Base-by-base conservation (phyloP, 2,329 filamentous ascomycete genomes). In the Pseudopyrenochaeta lycopersici region DNA sequence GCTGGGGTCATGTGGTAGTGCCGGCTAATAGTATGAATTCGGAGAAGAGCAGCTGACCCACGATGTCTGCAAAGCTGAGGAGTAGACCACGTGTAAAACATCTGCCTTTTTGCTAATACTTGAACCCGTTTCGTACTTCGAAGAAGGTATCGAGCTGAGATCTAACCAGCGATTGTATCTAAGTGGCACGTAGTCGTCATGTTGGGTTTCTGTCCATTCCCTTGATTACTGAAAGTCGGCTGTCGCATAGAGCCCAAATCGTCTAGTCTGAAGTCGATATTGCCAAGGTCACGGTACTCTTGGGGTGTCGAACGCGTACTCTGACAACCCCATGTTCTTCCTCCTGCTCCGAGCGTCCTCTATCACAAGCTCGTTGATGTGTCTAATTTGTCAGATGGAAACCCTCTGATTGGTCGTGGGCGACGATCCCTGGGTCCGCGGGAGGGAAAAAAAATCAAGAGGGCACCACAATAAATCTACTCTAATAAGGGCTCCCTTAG, bases 1-100 rank as follows among this genome's bases (percentile, higher is more conserved):
- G 21, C 45, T 18, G 23, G 50, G 50, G 32, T 40, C 39, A 36
- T 48, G 50, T 21, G 21, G 23, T 32, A 35, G 41, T 31, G 12
- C 36, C 46, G 38, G 44, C 44, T 46, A 46, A 38, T 38, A 17
- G 12, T 30, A 35, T 29, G 12, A 32, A 46, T 38, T n/a, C 31
- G 20, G 17, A 20, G 44, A 12, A 11, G 15, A 42, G 32, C 17
- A 33, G 44, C 44, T 27, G 44, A 36, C 21, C 20, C 17, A 39
- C 11, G 23, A 4, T 31, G 15, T 30, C 20, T 36, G 40, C 23
- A 30, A 30, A 12, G 14, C n/a, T 29, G 40, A 18, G 4, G 40
- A 42, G 23, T 4, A 14, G 7, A 10, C 14, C n/a, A 20, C 36
- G 11, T 27, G 18, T 21, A 18, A 14, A n/a, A 2, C 2, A 20